Percentiles rank a stretch among this genome's conserved stretches.
Conservation (phyloP, 192 early-diverging fungal species). For the Backusella circina region DNA sequence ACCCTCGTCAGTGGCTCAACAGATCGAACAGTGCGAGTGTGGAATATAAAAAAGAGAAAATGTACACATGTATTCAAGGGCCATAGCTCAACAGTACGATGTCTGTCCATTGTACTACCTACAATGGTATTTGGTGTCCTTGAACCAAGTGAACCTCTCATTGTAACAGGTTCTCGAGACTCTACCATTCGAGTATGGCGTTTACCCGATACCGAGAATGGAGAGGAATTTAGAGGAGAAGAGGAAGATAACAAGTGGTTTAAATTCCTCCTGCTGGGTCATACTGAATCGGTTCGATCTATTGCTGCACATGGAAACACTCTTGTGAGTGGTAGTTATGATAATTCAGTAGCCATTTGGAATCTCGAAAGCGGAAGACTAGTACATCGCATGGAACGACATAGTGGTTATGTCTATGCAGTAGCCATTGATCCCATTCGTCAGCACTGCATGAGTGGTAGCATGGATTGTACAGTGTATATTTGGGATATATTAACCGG, state of each 20-base stretch:
- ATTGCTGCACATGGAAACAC: slow-evolving; percentile 86
- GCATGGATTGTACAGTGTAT: slow-evolving; percentile 90
- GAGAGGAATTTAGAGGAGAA: slow-evolving; percentile 11
- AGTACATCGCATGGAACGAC: slow-evolving; percentile 76
- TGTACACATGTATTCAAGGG: slow-evolving; percentile 95
- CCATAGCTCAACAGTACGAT: slow-evolving; percentile 93
- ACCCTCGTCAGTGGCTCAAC: slow-evolving; percentile 93
- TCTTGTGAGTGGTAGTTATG: slow-evolving; percentile 91
- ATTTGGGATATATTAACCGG: slow-evolving; percentile 92
- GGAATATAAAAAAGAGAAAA: slow-evolving; percentile 87
- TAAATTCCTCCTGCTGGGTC: slow-evolving; percentile 75
- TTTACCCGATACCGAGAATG: slow-evolving; percentile 51
- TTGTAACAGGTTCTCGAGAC: slow-evolving; percentile 95
- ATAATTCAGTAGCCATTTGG: slow-evolving; percentile 90
- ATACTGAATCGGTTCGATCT: slow-evolving; percentile 86
- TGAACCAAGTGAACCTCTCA: slow-evolving; percentile 73
- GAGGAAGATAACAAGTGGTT: slow-evolving; percentile 72
- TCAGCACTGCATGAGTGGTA: slow-evolving; percentile 84
- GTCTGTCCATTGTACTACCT: slow-evolving; percentile 84
- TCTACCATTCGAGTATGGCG: slow-evolving; percentile 93
- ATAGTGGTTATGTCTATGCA: slow-evolving; percentile 91
- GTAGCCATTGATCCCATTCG: slow-evolving; percentile 85
- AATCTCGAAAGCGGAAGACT: slow-evolving; percentile 70
- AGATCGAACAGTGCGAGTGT: slow-evolving; percentile 92
- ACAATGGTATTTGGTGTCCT: slow-evolving; percentile 52